Evolutionary conservation across 306 rosid species (phyloP), one percentile per base, ranked within the genome.

Genomic region (Potentilla sterilis): DNA sequence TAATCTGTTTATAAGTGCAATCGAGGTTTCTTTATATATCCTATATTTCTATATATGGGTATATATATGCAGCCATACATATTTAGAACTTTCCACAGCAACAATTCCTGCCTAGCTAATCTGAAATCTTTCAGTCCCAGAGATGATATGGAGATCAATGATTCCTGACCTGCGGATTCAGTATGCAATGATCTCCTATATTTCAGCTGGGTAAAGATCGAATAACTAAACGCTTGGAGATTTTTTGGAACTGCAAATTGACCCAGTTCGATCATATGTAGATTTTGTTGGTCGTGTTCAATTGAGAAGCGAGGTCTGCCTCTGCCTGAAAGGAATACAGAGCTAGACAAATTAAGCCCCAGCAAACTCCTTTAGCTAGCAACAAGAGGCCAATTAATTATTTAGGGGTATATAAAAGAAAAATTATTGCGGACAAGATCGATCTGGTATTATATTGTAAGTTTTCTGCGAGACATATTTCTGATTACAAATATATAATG

Each of bases 51-150:
- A 28, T 28, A 28, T 28, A 28, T 28, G 28, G 28, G 28, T 28
- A 28, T 28, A 28, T 28, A 28, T 28, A 28, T 28, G 28, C 28
- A 28, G 28, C 28, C 28, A 28, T 28, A 28, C 28, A 28, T 14
- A 63, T 72, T 9, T 21, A 54, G 66, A 72, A 37, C 67, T 72
- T 72, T 55, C 41, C 52, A 38, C 22, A 38, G 9, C 22, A 54
- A n/a, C 18, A 19, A 19, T 19, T 51, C 48, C 0, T 14, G 3
- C 32, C 44, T 70, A 28, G 28, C 28, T 28, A 24, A 16, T 28
- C 24, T 47, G 28, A 70, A 32, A 21, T 22, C 7, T 57, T 22
- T 57, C 63, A 34, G 16, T 69, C 24, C 73, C 42, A 69, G 54
- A 15, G n/a, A 48, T 15, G 2, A 48, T 48, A 14, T n/a, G 59